A percentile compares a stretch with the other conserved stretches of the same genome.
phyloP scores from a whole-genome alignment of 2,329 filamentous ascomycete genomes.

The Hymenoscyphus repandus region DNA sequence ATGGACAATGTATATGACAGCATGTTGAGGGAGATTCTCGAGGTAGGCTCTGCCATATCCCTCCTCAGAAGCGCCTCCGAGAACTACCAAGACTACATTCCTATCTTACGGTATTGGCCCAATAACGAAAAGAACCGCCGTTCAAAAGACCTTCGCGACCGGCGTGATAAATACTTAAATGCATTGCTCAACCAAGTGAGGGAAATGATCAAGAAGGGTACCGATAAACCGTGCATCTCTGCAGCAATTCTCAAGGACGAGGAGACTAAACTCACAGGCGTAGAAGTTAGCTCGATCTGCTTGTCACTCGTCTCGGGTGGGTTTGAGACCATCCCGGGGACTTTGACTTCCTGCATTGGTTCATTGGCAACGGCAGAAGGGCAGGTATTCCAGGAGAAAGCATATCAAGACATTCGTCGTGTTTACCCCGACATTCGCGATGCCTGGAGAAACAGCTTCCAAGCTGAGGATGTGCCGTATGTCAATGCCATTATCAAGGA shows the following conservation, averaged over 20 bases:
- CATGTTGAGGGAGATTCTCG: slow-evolving; percentile 45
- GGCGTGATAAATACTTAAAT: slow-evolving; percentile 46
- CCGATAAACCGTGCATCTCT: slow-evolving; percentile 49
- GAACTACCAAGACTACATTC: slow-evolving; percentile 50
- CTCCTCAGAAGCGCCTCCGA: slow-evolving; percentile 45
- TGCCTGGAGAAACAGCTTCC: slow-evolving; percentile 41
- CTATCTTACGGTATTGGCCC: slow-evolving; percentile 43
- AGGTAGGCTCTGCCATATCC: slow-evolving; percentile 47
- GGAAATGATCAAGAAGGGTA: slow-evolving; percentile 45
- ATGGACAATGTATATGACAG: slow-evolving; percentile 50
- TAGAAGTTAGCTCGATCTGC: slow-evolving; percentile 49
- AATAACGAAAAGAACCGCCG: slow-evolving; percentile 46
- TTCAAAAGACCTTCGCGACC: slow-evolving; percentile 41
- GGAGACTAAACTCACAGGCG: slow-evolving; percentile 46
- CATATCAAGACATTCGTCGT: slow-evolving; percentile 46
- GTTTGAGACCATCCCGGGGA: slow-evolving; percentile 50
- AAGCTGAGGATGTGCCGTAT: slow-evolving; percentile 45
- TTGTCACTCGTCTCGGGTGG: slow-evolving; percentile 47
- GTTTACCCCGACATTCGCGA: slow-evolving; percentile 41
- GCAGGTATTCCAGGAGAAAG: slow-evolving; percentile 46
- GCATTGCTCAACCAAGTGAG: slow-evolving; percentile 44
- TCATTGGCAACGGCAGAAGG: slow-evolving; percentile 43
- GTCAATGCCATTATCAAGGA: slow-evolving; percentile 45
- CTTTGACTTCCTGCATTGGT: slow-evolving; percentile 46
- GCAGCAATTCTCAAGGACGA: slow-evolving; percentile 49